Conservation (phyloP, 768 basidiomycete species). For the Saitozyma sp. region DNA sequence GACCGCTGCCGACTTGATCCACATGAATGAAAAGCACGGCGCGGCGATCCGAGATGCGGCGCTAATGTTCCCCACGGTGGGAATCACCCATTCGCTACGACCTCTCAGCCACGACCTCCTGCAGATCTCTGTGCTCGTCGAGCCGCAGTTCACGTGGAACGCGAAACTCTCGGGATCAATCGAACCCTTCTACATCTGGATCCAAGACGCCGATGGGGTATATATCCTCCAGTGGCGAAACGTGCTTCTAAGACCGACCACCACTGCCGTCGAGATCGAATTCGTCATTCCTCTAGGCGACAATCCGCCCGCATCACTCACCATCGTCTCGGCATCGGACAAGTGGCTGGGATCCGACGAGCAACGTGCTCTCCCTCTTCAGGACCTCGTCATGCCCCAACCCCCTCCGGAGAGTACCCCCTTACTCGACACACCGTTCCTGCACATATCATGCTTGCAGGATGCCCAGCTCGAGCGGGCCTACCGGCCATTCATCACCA, state of each 20-base stretch:
- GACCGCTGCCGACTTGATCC: slow-evolving; percentile 75
- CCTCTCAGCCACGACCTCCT: slow-evolving; percentile 84
- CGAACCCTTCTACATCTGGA: slow-evolving; percentile 95
- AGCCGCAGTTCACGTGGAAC: slow-evolving; percentile 77
- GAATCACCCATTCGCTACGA: slow-evolving; percentile 67
- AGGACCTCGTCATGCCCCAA: slow-evolving; percentile 73
- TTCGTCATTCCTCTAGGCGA: slow-evolving; percentile 76
- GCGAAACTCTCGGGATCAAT: slow-evolving; percentile 61
- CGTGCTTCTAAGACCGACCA: slow-evolving; percentile 69
- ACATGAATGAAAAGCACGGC: slow-evolving; percentile 83
- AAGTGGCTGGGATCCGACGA: slow-evolving; percentile 91
- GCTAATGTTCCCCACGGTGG: slow-evolving; percentile 75
- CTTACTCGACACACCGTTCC: slow-evolving; percentile 72
- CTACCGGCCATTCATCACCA: slow-evolving; percentile 58
- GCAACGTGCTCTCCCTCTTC: slow-evolving; percentile 64
- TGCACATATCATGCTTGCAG: slow-evolving; percentile 62
- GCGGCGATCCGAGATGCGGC: slow-evolving; percentile 74
- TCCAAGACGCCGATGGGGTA: slow-evolving; percentile 80
- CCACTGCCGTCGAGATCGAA: slow-evolving; percentile 63
- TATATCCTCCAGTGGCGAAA: slow-evolving; percentile 78
- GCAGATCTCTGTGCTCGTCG: slow-evolving; percentile 67
- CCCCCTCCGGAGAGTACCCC: slow-evolving; percentile 62
- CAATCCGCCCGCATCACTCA: slow-evolving; percentile 65
- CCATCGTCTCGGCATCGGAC: slow-evolving; percentile 79
- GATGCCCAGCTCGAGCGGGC: slow-evolving; percentile 57